Evolutionary conservation across 257 asterid genomes (phyloP), one percentile per base, ranked within the genome.

Genomic region (Nicotiana knightiana): DNA sequence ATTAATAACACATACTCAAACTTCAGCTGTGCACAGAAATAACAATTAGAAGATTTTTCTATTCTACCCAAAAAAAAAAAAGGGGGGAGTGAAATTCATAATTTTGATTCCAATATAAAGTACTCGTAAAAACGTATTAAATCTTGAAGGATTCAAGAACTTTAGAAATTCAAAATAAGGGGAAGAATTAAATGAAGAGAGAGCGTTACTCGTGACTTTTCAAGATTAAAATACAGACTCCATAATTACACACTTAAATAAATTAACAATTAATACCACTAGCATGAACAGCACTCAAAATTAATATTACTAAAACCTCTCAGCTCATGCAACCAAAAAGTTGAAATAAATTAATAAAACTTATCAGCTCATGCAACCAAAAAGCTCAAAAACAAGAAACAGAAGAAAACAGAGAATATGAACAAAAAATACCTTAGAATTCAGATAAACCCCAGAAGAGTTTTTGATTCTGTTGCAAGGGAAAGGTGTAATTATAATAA

Each of bases 171-270:
- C 80, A 75, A 75, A 75, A 26, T 51, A 15, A 18, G 16, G 13
- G 26, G 5, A 75, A 51, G 46, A 26, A 75, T 51, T 75, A 26
- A 75, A 75, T 75, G 80, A 51, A 68, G 57, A 75, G 26, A 28
- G 1, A 51, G 15, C 62, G 79, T 75, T 75, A 75, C 80, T 75
- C 46, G 46, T 75, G 80, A 28, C 80, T 51, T 26, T 67, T 67
- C 75, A 67, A 67, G 6, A 33, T 7, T 3, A 32, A 10, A 26
- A 26, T 9, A 28, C 9, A 63, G 21, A 28, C 43, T 15, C 18
- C 75, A 67, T 67, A 33, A 33, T 33, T 67, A 67, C 48, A 17
- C 75, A 33, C 51, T 67, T 33, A 16, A 67, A 16, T 33, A 32
- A 32, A 32, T 1, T 32, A 6, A 16, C 46, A 75, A 75, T 75